Conservation (phyloP, 257 asterid species). For the Pogostemon cablin region DNA sequence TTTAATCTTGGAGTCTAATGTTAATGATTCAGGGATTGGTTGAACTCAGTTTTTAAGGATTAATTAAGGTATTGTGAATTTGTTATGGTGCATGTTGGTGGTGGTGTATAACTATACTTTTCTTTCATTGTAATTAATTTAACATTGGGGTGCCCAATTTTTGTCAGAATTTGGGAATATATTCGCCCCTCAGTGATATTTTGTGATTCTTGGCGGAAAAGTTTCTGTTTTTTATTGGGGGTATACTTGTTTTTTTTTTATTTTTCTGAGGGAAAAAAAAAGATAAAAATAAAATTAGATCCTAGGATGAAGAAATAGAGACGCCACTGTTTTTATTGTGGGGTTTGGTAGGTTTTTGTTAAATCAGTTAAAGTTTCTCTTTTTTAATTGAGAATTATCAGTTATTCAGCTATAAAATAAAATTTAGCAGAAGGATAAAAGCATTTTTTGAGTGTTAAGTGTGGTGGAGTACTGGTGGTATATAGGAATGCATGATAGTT, state of each 20-base stretch:
- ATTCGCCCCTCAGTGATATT: too few species aligned
- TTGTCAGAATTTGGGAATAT: conserved; percentile 41
- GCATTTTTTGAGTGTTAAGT: conserved; percentile 31
- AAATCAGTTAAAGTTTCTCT: conserved; percentile 42
- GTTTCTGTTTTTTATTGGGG: conserved; percentile 29
- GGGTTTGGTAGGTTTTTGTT: conserved; percentile 51
- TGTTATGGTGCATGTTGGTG: conserved; percentile 14
- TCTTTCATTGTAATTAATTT: conserved; percentile 7
- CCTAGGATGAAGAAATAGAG: conserved; percentile 19
- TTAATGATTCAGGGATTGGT: conserved; percentile 76
- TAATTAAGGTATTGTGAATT: conserved; percentile 31
- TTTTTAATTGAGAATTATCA: conserved; percentile 27
- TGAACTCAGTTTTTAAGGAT: conserved; percentile 43
- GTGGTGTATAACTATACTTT: conserved; percentile 30
- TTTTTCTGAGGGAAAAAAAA: conserved; percentile 30
- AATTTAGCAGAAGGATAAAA: conserved; percentile 30
- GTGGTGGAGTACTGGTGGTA: conserved; percentile 49
- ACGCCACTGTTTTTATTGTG: conserved; percentile 74
- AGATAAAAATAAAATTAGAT: conserved; percentile 28
- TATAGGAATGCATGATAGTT: conserved; percentile 71
- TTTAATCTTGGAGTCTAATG: conserved; percentile 48
- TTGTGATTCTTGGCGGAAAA: conserved; percentile 47
- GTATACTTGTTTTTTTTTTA: conserved; percentile 26
- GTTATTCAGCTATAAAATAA: conserved; percentile 16
- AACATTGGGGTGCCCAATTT: not conserved